Evolutionary conservation across 73 alveolate species (phyloP).

Genomic region (Tetrahymena borealis): DNA sequence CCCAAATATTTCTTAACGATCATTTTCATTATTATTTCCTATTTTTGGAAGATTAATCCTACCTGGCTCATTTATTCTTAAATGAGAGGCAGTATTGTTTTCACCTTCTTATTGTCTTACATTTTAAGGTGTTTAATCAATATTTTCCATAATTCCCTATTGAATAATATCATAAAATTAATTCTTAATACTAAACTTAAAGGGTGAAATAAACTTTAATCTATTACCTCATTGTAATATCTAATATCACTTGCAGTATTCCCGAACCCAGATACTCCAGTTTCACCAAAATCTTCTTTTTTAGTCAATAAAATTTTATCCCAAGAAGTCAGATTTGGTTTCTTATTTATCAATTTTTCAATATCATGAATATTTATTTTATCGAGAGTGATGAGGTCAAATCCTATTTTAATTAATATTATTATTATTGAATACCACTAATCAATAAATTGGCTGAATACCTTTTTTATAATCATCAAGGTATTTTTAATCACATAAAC

Average conservation of each 20-base stretch:
- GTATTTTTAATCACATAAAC: not conserved
- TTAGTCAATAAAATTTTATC: not conserved
- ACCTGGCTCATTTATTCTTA: not conserved
- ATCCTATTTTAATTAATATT: not conserved
- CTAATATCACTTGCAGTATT: not conserved
- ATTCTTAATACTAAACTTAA: not conserved
- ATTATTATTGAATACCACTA: too few relatives aligned
- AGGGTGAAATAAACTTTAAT: too few relatives aligned
- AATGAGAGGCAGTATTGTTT: not conserved
- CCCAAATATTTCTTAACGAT: not conserved
- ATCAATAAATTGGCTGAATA: too few relatives aligned
- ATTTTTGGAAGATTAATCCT: not conserved
- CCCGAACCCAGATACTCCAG: not conserved
- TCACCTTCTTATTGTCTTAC: not conserved
- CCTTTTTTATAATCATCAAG: not conserved
- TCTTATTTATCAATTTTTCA: not conserved
- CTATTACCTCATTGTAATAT: not conserved
- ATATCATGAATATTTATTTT: not conserved
- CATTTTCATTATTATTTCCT: not conserved
- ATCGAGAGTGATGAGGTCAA: not conserved
- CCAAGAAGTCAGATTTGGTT: not conserved
- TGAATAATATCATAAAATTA: not conserved
- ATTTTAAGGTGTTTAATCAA: not conserved
- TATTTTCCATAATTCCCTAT: not conserved
- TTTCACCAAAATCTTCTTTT: not conserved